phyloP scores from a whole-genome alignment of 345 rosid species.

The Luvunga scandens region DNA sequence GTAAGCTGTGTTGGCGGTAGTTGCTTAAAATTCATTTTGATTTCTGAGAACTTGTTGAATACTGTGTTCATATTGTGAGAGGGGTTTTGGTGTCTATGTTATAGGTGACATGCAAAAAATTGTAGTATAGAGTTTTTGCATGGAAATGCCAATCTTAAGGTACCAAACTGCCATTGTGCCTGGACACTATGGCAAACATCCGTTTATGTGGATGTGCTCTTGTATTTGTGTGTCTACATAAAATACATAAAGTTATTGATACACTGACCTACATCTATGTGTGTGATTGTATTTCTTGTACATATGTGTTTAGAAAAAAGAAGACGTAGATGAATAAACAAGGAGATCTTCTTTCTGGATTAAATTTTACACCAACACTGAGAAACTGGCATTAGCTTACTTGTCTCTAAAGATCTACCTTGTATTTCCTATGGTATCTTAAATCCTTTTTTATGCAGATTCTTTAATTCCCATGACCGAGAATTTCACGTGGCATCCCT shows the following conservation, averaged over 20 bases:
- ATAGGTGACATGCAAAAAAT: not conserved
- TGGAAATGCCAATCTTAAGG: not conserved
- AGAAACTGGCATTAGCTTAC: not conserved
- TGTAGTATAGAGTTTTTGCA: not conserved
- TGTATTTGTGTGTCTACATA: not conserved
- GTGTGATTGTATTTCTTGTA: too few species aligned
- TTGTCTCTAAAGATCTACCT: not conserved
- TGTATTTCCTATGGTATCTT: not conserved
- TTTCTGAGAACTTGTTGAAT: not conserved
- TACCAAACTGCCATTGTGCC: not conserved
- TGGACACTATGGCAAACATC: not conserved
- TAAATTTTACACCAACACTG: too few species aligned
- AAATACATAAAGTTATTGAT: not conserved
- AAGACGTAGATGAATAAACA: too few species aligned
- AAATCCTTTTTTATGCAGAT: slow-evolving; percentile 38
- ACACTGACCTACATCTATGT: too few species aligned
- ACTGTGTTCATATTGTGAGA: not conserved
- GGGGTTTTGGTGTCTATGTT: not conserved
- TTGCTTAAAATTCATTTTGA: not conserved
- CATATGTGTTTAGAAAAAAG: too few species aligned
- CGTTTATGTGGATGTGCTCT: not conserved
- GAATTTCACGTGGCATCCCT: slow-evolving; percentile 98
- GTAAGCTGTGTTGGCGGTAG: not conserved
- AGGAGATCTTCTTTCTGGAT: not conserved
- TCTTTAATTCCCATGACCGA: slow-evolving; percentile 79